Evolutionary conservation across 2,329 filamentous ascomycete genomes (phyloP).

Genomic region (Penicillium palitans): DNA sequence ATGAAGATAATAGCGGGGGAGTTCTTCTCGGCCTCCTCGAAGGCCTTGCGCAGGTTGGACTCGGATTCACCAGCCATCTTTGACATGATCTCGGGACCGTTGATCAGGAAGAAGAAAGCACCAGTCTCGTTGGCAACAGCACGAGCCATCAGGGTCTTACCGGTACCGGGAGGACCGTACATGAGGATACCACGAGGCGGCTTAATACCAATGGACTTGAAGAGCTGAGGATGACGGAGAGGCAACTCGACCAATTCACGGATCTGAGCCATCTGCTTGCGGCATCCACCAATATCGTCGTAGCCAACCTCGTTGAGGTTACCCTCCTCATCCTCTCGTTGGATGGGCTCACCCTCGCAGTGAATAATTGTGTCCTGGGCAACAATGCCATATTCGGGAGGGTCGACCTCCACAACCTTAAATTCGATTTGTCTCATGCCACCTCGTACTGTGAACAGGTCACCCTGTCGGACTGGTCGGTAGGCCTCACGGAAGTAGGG

Average conservation of each 20-base stretch:
- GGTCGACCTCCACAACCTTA: slow-evolving; percentile 98
- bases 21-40: slow-evolving; percentile 99
- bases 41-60: slow-evolving; percentile 97
- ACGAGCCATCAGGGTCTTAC: slow-evolving; percentile 98
- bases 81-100: slow-evolving; percentile 99
- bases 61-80: slow-evolving; percentile 99
- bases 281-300: slow-evolving; percentile 98
- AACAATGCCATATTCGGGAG: slow-evolving; percentile 97
- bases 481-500: slow-evolving; percentile 99
- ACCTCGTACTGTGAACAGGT: slow-evolving; percentile 94
- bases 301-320: slow-evolving; percentile 99
- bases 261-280: slow-evolving; percentile 99
- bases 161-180: slow-evolving; percentile 94
- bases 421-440: slow-evolving; percentile 99
- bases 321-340: slow-evolving; percentile 98
- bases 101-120: slow-evolving; percentile 99
- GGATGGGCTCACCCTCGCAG: slow-evolving; percentile 94
- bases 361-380: slow-evolving; percentile 99
- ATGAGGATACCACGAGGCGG: slow-evolving; percentile 96
- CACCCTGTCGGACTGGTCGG: slow-evolving; percentile 92
- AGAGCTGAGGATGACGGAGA: slow-evolving; percentile 93
- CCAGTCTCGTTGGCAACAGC: slow-evolving; percentile 98
- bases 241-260: slow-evolving; percentile 97
- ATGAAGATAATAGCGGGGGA: slow-evolving; percentile 99
- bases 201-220: slow-evolving; percentile 99